These are phyloP conservation scores for Vigna unguiculata DNA, from an alignment of 306 rosid genomes.

Conservation along the genomic window DNA sequence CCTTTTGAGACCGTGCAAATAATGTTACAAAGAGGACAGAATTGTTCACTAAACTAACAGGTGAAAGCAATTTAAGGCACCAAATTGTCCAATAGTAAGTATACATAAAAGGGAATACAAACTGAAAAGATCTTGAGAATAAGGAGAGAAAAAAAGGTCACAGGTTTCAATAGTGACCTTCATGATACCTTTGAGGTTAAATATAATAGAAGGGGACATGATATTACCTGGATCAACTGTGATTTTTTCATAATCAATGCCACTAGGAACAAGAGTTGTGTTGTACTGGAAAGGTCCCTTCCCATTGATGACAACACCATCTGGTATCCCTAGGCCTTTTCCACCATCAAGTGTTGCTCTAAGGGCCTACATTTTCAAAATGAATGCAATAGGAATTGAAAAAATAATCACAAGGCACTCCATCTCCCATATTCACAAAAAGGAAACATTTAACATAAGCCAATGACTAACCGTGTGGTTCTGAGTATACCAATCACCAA, in stretches of 20 bases:
- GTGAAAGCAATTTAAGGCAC: conserved; percentile 8
- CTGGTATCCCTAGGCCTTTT: conserved; percentile 78
- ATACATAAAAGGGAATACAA: conserved; percentile 13
- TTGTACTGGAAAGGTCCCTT: conserved; percentile 92
- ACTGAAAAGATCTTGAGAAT: neutral
- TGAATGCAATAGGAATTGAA: neutral
- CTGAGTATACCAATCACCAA: conserved; percentile 86
- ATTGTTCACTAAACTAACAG: neutral
- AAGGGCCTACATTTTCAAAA: conserved; percentile 58
- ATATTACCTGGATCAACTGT: conserved; percentile 77
- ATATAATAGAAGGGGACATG: neutral
- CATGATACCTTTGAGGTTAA: neutral
- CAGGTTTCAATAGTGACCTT: neutral
- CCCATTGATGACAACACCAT: conserved; percentile 95
- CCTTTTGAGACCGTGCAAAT: conserved; percentile 1
- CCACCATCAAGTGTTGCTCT: conserved; percentile 71
- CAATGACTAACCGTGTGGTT: conserved; percentile 68
- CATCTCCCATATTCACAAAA: conserved; percentile 20
- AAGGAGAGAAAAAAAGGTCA: neutral
- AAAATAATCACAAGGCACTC: conserved; percentile 18
- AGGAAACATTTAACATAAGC: neutral
- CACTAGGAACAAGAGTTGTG: conserved; percentile 73
- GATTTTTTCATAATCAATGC: conserved; percentile 62
- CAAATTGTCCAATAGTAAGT: neutral
- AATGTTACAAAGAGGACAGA: conserved; percentile 6